These are phyloP conservation scores for Nicotiana noctiflora DNA, from an alignment of 257 asterid species.

Conservation along the genomic window DNA sequence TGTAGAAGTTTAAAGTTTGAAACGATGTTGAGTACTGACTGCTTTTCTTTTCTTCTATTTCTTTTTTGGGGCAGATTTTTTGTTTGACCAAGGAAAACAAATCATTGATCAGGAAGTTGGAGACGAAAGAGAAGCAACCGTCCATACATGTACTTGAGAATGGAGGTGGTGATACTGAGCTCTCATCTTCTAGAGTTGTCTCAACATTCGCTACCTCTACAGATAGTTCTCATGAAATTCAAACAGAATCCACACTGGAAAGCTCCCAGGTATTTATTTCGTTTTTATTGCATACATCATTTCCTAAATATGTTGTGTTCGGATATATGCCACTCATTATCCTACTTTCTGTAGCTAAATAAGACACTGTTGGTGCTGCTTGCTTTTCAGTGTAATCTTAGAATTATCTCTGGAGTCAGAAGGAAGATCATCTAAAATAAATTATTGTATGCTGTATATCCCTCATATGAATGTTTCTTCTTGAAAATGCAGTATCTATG, in stretches of 20 bases:
- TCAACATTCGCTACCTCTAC: constrained; percentile 11
- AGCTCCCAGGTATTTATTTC: constrained; percentile 32
- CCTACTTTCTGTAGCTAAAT: neutral
- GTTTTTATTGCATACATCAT: neutral
- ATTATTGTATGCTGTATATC: neutral
- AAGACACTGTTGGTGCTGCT: neutral
- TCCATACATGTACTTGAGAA: constrained; percentile 14
- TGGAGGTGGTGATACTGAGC: constrained; percentile 13
- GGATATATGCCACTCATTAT: neutral
- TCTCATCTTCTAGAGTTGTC: constrained; percentile 18
- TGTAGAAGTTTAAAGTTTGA: neutral
- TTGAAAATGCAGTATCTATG: neutral
- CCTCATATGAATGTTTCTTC: neutral
- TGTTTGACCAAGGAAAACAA: constrained; percentile 60
- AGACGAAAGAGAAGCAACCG: constrained; percentile 21
- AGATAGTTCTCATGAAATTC: constrained; percentile 22
- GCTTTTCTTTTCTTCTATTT: constrained; percentile 5
- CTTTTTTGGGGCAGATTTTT: constrained; percentile 39
- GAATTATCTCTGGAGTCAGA: neutral
- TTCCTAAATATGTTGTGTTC: neutral
- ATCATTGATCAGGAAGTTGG: constrained; percentile 39
- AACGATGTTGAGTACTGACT: neutral
- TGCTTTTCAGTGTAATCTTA: neutral
- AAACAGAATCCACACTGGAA: constrained; percentile 28
- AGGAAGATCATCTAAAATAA: neutral